phyloP scores from a whole-genome alignment of 257 asterid genomes.

The Capsicum rhomboideum region DNA sequence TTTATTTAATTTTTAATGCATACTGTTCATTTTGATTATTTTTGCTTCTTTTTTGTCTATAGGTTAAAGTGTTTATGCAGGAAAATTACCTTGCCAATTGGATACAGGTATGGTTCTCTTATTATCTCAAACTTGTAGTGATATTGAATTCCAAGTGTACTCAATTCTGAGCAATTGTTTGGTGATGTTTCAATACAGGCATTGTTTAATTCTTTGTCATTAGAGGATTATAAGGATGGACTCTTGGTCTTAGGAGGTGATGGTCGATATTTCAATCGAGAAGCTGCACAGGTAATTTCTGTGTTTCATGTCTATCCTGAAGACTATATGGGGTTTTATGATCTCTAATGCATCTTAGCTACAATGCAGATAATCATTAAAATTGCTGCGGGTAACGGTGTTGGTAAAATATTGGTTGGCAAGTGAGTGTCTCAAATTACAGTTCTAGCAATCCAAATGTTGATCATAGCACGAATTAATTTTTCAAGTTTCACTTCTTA shows the following conservation, averaged over 20 bases:
- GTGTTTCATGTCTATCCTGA: not conserved
- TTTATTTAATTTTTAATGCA: not conserved
- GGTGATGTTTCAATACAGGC: constrained; percentile 41
- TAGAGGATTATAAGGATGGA: constrained; percentile 74
- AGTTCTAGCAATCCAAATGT: not conserved
- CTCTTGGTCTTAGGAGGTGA: constrained; percentile 90
- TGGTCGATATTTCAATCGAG: constrained; percentile 87
- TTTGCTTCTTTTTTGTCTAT: constrained; percentile 14
- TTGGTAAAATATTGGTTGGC: constrained; percentile 85
- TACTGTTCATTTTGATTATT: not conserved
- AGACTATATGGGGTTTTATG: not conserved
- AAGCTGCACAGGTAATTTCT: constrained; percentile 79
- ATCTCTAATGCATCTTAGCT: constrained; percentile 17
- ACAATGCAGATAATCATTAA: constrained; percentile 75
- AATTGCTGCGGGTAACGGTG: constrained; percentile 92
- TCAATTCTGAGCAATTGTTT: not conserved
- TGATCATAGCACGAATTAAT: not conserved
- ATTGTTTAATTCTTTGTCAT: constrained; percentile 74
- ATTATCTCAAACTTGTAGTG: not conserved
- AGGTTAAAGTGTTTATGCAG: constrained; percentile 88
- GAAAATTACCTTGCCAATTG: constrained; percentile 92
- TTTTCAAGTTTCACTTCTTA: not conserved
- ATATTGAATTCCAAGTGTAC: constrained; percentile 1
- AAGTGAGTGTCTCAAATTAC: constrained; percentile 37
- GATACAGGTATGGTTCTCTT: constrained; percentile 73